Evolutionary conservation across 2,329 filamentous ascomycete species (phyloP).

Genomic region (Cladosporium austrohemisphaericum): DNA sequence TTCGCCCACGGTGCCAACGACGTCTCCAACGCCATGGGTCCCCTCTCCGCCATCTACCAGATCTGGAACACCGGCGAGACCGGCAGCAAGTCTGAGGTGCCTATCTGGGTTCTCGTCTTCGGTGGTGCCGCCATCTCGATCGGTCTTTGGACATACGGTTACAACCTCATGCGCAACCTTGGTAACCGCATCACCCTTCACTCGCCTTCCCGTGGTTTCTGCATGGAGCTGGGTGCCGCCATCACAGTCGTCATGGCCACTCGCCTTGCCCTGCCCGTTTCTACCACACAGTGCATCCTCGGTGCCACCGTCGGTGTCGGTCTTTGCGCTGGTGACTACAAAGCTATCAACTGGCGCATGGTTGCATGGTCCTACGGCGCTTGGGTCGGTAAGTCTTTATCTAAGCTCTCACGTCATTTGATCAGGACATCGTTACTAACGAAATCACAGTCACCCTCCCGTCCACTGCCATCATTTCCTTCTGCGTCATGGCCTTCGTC

Average conservation of each 20-base stretch:
- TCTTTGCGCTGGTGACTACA: conserved; percentile 54
- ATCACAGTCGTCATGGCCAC: conserved; percentile 60
- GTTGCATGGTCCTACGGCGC: conserved; percentile 56
- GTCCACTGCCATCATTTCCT: conserved; percentile 51
- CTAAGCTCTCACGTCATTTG: too few species aligned
- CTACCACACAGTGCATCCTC: conserved; percentile 60
- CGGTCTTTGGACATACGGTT: conserved; percentile 53
- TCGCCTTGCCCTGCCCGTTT: conserved; percentile 56
- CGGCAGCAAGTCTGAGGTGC: conserved; percentile 47
- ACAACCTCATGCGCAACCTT: conserved; percentile 54
- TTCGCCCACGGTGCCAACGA: conserved; percentile 68
- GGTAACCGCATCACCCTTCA: conserved; percentile 58
- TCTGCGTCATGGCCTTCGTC: conserved; percentile 55
- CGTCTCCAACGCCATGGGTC: conserved; percentile 58
- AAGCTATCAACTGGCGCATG: conserved; percentile 60
- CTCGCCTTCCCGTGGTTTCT: conserved; percentile 55
- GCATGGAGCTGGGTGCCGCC: conserved; percentile 56
- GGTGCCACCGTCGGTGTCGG: conserved; percentile 58
- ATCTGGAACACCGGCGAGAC: conserved; percentile 51
- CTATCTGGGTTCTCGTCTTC: conserved; percentile 57
- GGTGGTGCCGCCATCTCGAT: conserved; percentile 50
- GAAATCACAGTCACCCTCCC: conserved; percentile 59
- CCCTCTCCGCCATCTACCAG: conserved; percentile 57
- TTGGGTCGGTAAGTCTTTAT: too few species aligned
- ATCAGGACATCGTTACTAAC: too few species aligned